Evolutionary conservation across 1,284 basidiomycete species (phyloP).

Genomic region (Cryptococcus sp.): DNA sequence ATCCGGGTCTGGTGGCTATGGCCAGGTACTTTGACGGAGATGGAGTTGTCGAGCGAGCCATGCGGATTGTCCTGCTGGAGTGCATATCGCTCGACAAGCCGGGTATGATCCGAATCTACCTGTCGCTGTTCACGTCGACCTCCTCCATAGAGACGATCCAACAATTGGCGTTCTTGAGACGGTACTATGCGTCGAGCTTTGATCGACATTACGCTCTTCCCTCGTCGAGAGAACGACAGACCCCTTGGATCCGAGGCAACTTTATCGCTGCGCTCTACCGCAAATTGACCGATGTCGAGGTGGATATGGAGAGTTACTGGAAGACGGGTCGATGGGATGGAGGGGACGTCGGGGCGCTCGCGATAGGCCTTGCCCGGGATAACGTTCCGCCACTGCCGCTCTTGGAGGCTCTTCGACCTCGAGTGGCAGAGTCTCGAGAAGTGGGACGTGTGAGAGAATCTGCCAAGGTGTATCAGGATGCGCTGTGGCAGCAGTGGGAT

Average conservation of each 20-base stretch:
- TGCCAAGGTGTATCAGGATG: conserved; percentile 15
- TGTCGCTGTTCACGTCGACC: conserved; percentile 51
- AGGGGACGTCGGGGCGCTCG: conserved; percentile 6
- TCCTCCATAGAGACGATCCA: conserved; percentile 15
- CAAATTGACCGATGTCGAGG: conserved; percentile 1
- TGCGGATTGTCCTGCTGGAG: conserved; percentile 73
- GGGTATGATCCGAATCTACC: conserved; percentile 65
- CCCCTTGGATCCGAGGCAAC: conserved; percentile 28
- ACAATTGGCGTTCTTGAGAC: conserved; percentile 21
- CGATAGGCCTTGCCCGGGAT: conserved; percentile 20
- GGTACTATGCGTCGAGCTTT: conserved; percentile 27
- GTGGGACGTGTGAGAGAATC: conserved; percentile 16
- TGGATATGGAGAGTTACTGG: conserved; percentile 2
- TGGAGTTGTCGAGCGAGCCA: conserved; percentile 35
- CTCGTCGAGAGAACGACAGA: conserved; percentile 18
- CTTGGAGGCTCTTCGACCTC: conserved; percentile 13
- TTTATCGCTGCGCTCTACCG: conserved; percentile 19
- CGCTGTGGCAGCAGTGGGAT: conserved; percentile 14
- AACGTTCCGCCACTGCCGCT: conserved; percentile 22
- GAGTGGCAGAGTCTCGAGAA: conserved; percentile 2
- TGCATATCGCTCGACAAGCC: conserved; percentile 84
- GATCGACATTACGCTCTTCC: conserved; percentile 18
- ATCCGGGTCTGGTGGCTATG: conserved; percentile 66
- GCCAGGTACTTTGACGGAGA: conserved; percentile 64
- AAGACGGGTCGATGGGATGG: conserved; percentile 4